Evolutionary conservation across 2,329 filamentous ascomycete species (phyloP), one percentile per base, ranked within the genome.

Genomic region (Escovopsis weberi): DNA sequence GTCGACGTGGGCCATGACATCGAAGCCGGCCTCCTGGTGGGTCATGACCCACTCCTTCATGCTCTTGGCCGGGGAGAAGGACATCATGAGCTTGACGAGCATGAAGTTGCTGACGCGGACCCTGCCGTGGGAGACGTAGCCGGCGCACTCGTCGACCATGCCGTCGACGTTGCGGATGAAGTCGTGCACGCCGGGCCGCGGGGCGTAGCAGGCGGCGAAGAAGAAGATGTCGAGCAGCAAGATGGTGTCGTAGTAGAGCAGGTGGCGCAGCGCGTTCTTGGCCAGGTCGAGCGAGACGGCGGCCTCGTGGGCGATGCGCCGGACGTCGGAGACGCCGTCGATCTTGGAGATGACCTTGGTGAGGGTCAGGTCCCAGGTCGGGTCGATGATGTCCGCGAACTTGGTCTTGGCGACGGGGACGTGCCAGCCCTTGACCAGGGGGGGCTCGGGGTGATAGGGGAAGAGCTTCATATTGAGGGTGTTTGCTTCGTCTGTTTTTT

Each of bases 391-490:
- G 58, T 77, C 69, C 49, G 66, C 57, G 47, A 81, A 74, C 51
- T 78, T 79, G 56, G 77, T 77, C 59, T 80, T 81, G 52, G 70
- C 70, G 19, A 98, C 75, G 4, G 91, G 91, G 2, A 98, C 91
- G 55, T 96, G 86, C 81, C 85, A 94, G 38, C 83, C 77, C 53
- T 82, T 80, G 43, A 96, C 81, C 3, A 78, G 71, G 0, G 85
- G 79, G 2, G 88, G 88, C 12, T 79, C 75, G 1, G 78, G 70
- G 53, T 89, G 82, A 38, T 85, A 79, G 0, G 86, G 87, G 59
- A 95, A 95, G 40, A 95, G 75, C 64, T 95, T 95, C 72, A 95
- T 85, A 62, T 95, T 94, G 61, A 95, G 80, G 0, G 86, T 94
- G 59, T 94, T 95, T 47, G 86, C 80, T 51, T 94, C 86, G 60